Base-by-base conservation (phyloP, 1,139 yeast genomes). In the Hanseniaspora uvarum region DNA sequence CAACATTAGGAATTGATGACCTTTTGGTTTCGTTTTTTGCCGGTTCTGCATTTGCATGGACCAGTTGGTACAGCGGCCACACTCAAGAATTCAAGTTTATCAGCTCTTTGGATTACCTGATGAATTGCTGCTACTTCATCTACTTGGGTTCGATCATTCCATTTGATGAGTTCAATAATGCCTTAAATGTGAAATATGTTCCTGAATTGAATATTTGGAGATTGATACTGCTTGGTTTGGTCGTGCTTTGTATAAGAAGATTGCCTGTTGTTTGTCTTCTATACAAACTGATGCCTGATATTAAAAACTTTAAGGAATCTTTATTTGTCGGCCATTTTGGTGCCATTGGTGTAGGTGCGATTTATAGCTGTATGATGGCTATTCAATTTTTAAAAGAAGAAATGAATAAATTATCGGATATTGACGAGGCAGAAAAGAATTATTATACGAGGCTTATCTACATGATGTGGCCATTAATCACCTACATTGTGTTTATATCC, bases 331-430 rank as follows among this genome's bases (percentile, higher is more conserved):
- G 97, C 23, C 97, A 92, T 70, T 92, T 92, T 67, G 98, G 98
- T 46, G 98, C 98, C 10, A 87, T 92, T 65, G 98, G 98, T 55
- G 98, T 92, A 11, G 97, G 97, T 59, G 97, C 97, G 1, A 78
- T 92, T 21, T 92, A 86, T 69, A 95, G 95, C 21, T 81, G 89
- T 14, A 83, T 92, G 56, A 72, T 89, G 61, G 92, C 96, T 1
- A 77, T 94, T 60, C 79, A 80, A 18, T 92, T 86, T 60, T 73
- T 92, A 47, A 95, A 87, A 63, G 73, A 72, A 12, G 33, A 38
- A 23, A n/a, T 31, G 31, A 18, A 21, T 1, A 23, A n/a, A 3
- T 4, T 37, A 12, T 67, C 68, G 41, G 70, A 68, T 28, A 74
- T 78, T 12, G 58, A 60, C 28, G 81, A 77, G 49, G 81, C 80